A percentile compares a stretch with the other conserved stretches of the same genome.
These are phyloP conservation scores for Lentinula boryana DNA, from an alignment of 768 basidiomycete genomes.

Conservation along the genomic window DNA sequence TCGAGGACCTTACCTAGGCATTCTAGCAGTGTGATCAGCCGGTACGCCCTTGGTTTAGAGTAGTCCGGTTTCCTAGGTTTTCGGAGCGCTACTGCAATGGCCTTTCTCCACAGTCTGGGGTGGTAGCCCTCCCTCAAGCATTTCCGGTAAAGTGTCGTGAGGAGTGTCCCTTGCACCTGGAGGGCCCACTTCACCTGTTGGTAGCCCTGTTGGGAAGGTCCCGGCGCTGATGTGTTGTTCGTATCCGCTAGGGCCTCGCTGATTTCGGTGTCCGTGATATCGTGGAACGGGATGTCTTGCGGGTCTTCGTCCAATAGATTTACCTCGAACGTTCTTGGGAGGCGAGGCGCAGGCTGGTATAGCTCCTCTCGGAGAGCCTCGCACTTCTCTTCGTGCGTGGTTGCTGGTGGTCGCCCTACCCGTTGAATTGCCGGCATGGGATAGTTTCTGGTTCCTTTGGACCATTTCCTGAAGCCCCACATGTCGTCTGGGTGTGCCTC, in stretches of 20 bases:
- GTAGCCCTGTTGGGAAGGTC: constrained; percentile 18
- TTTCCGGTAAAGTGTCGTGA: constrained; percentile 8
- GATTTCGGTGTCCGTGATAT: constrained; percentile 15
- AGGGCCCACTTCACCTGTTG: constrained; percentile 20
- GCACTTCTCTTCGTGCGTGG: neutral
- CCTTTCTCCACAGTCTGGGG: constrained; percentile 14
- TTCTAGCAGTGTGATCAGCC: constrained; percentile 27
- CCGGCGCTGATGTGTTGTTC: constrained; percentile 17
- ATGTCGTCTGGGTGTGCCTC: constrained; percentile 14
- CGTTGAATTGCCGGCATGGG: constrained; percentile 17
- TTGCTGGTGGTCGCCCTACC: constrained; percentile 2
- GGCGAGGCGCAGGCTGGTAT: neutral
- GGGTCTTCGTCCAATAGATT: neutral
- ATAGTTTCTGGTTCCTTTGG: constrained; percentile 17
- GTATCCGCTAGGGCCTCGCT: constrained; percentile 12
- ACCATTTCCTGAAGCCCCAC: constrained; percentile 19
- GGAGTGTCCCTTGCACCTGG: constrained; percentile 4
- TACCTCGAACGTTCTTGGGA: neutral
- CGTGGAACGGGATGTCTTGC: constrained; percentile 12
- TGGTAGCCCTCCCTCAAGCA: constrained; percentile 21
- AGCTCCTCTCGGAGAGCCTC: neutral
- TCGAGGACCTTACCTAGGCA: constrained; percentile 27
- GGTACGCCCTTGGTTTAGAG: constrained; percentile 24
- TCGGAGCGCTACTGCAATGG: constrained; percentile 22
- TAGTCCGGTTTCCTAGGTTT: constrained; percentile 33